phyloP scores from a whole-genome alignment of 352 stramenopile species.

The Globisporangium radiosum region DNA sequence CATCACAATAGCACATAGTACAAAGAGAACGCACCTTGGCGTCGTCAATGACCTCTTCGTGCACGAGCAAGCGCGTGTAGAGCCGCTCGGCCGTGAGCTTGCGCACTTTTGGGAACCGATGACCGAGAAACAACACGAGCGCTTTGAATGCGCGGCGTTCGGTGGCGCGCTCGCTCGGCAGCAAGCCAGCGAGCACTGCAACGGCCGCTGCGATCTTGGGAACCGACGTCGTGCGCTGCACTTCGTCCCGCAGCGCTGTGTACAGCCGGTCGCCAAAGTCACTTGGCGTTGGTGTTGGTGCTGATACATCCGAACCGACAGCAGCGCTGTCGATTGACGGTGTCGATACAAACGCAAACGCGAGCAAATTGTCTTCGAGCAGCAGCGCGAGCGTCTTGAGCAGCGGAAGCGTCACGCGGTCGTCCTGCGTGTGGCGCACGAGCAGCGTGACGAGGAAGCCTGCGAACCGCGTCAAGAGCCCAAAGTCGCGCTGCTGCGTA shows the following conservation, averaged over 20 bases:
- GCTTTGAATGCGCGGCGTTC: constrained; percentile 56
- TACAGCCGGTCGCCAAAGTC: constrained; percentile 62
- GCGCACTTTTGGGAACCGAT: constrained; percentile 83
- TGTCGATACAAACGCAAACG: constrained; percentile 47
- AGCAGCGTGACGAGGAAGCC: constrained; percentile 69
- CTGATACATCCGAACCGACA: too few relatives aligned
- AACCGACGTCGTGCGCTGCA: constrained; percentile 51
- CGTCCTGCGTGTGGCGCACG: constrained; percentile 47
- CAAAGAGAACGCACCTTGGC: constrained; percentile 34
- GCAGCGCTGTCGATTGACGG: too few relatives aligned
- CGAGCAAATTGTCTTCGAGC: constrained; percentile 53
- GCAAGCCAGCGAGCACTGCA: constrained; percentile 61
- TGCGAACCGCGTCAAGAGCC: constrained; percentile 51
- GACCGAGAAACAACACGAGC: constrained; percentile 67
- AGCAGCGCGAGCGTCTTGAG: constrained; percentile 83
- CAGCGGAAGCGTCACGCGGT: constrained; percentile 81
- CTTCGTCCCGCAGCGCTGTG: constrained; percentile 54
- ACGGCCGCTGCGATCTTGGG: constrained; percentile 66
- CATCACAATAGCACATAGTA: too few relatives aligned
- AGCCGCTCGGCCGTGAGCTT: constrained; percentile 79
- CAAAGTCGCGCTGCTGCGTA: constrained; percentile 51
- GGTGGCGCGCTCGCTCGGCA: constrained; percentile 53
- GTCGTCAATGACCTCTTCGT: constrained; percentile 64
- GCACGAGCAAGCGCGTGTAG: constrained; percentile 72
- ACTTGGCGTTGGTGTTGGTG: constrained; percentile 14